A percentile compares a stretch with the other conserved stretches of the same genome.
phyloP scores from a whole-genome alignment of 768 basidiomycete genomes.

The Mycena leptocephala region DNA sequence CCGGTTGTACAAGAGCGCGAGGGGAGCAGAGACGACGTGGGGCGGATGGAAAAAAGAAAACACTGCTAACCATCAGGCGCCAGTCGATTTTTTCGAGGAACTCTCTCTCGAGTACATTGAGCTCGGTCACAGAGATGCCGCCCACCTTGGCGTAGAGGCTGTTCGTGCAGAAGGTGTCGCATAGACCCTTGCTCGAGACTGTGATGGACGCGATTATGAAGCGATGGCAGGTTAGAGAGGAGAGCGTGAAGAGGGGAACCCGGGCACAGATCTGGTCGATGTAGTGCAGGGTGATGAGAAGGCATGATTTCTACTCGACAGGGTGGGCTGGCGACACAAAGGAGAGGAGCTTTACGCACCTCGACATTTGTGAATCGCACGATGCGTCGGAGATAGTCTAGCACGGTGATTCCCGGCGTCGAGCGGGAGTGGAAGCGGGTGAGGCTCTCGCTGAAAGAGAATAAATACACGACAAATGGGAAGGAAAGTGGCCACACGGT shows the following conservation, averaged over 20 bases:
- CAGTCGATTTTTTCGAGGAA: slow-evolving; percentile 95
- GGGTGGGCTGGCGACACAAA: slow-evolving; percentile 26
- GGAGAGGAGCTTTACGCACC: slow-evolving; percentile 61
- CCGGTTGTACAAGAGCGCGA: slow-evolving; percentile 25
- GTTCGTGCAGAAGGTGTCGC: slow-evolving; percentile 97
- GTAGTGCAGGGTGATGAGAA: slow-evolving; percentile 89
- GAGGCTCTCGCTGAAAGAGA: slow-evolving; percentile 80
- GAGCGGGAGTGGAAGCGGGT: slow-evolving; percentile 98
- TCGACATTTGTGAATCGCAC: slow-evolving; percentile 97
- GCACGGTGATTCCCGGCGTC: slow-evolving; percentile 88
- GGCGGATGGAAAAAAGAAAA: slow-evolving; percentile 42
- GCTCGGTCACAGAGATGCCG: slow-evolving; percentile 91
- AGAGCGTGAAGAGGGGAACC: slow-evolving; percentile 91
- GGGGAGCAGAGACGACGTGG: slow-evolving; percentile 30
- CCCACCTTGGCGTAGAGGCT: slow-evolving; percentile 96
- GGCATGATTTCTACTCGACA: slow-evolving; percentile 75
- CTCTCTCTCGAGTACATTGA: slow-evolving; percentile 96
- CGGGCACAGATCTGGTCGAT: slow-evolving; percentile 95
- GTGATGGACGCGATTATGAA: slow-evolving; percentile 96
- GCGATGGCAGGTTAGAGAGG: slow-evolving; percentile 97
- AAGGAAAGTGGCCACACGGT: slow-evolving; percentile 68
- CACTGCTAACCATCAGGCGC: slow-evolving; percentile 88
- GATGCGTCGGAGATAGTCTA: slow-evolving; percentile 96
- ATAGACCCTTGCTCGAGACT: slow-evolving; percentile 94
- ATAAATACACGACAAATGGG: slow-evolving; percentile 3